Percentiles rank a stretch among this genome's conserved stretches.
These are phyloP conservation scores for Croton laevigatus DNA, from an alignment of 441 rosid species.

Conservation along the genomic window DNA sequence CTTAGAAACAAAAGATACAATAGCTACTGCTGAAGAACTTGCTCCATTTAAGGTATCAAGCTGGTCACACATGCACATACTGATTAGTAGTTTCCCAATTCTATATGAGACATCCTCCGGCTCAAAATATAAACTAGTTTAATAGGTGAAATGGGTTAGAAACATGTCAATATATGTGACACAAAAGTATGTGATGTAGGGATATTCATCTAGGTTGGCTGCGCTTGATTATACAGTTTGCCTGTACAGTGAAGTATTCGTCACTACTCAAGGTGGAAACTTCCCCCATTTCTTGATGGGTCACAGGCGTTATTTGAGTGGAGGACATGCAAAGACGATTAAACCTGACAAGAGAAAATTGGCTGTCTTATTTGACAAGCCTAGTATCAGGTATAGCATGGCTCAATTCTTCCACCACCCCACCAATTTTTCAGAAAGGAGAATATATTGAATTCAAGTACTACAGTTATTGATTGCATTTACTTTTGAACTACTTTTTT, in stretches of 20 bases:
- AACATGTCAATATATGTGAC: conserved; percentile 25
- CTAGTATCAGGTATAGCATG: conserved; percentile 54
- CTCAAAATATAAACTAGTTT: not conserved
- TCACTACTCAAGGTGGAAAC: conserved; percentile 98
- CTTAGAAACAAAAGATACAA: conserved; percentile 80
- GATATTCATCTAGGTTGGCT: conserved; percentile 88
- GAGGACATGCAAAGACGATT: conserved; percentile 89
- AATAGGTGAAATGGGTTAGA: not conserved
- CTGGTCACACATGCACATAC: not conserved
- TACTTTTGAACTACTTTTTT: not conserved
- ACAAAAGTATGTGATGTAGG: conserved; percentile 45
- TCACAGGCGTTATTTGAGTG: conserved; percentile 80
- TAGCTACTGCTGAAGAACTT: conserved; percentile 79
- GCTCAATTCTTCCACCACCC: conserved; percentile 9
- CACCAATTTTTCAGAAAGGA: no score
- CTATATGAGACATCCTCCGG: not conserved
- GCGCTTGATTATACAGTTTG: conserved; percentile 93
- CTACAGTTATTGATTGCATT: not conserved
- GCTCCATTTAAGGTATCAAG: conserved; percentile 75
- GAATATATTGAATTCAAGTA: not conserved
- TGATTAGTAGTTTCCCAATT: not conserved
- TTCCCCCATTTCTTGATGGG: conserved; percentile 97
- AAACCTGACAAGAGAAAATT: conserved; percentile 89
- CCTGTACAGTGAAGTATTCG: conserved; percentile 90
- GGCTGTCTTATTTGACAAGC: conserved; percentile 77